A percentile compares a stretch with the other conserved stretches of the same genome.
Evolutionary conservation across 306 rosid species (phyloP).

Genomic region (Sicyos baderoa): DNA sequence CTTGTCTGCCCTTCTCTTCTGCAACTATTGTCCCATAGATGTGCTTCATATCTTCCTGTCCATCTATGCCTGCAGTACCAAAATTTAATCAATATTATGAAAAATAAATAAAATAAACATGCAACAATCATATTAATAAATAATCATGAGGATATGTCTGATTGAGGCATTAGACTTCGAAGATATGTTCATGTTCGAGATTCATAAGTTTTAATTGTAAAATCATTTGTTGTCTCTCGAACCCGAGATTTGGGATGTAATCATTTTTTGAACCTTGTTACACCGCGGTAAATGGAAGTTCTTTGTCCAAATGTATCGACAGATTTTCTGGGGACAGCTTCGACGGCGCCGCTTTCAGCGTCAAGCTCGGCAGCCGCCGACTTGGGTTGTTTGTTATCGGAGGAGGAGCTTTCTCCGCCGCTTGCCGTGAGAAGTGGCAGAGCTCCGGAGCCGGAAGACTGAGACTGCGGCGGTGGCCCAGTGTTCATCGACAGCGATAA

Average conservation of each 20-base stretch:
- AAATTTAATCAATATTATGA: background rate
- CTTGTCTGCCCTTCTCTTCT: conserved; percentile 97
- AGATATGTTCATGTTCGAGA: no score
- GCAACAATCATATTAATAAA: background rate
- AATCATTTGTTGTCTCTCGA: no score
- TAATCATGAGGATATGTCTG: background rate
- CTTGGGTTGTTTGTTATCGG: conserved; percentile 37
- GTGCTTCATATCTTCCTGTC: conserved; percentile 97
- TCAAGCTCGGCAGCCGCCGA: conserved; percentile 11
- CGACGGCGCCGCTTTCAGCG: conserved; percentile 28
- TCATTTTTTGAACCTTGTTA: conserved; percentile 48
- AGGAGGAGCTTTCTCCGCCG: conserved; percentile 44
- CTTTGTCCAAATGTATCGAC: conserved; percentile 87
- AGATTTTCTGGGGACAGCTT: conserved; percentile 50
- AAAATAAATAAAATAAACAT: background rate
- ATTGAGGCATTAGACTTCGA: no score
- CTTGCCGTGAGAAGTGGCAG: conserved; percentile 31
- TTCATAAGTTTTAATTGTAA: no score
- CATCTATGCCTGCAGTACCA: conserved; percentile 59
- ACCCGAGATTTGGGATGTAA: background rate
- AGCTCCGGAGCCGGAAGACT: conserved; percentile 30
- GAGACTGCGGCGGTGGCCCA: conserved; percentile 36
- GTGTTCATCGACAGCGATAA: conserved; percentile 81
- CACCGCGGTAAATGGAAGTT: conserved; percentile 95
- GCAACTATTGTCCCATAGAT: conserved; percentile 89